These are phyloP conservation scores for Dalechampia spathulata DNA, from an alignment of 441 rosid genomes.

Conservation along the genomic window DNA sequence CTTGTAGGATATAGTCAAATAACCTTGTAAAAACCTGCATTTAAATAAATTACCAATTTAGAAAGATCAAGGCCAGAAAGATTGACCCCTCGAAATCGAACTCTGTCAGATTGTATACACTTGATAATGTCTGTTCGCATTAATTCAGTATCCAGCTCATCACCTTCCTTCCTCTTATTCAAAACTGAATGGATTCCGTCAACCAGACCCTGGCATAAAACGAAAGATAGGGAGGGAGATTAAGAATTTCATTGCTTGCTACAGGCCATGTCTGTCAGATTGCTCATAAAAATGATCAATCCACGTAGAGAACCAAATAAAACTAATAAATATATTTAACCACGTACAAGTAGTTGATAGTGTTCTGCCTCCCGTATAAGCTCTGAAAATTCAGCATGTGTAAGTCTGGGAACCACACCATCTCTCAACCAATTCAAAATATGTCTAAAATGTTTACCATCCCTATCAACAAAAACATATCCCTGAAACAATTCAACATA, in stretches of 20 bases:
- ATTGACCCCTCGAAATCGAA: conserved; percentile 79
- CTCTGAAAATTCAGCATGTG: conserved; percentile 56
- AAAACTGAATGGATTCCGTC: conserved; percentile 40
- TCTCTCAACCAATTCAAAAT: conserved; percentile 90
- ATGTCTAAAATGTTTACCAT: conserved; percentile 82
- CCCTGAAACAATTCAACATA: conserved; percentile 47
- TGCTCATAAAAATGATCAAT: no score
- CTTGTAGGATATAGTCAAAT: no score
- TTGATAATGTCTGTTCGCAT: conserved; percentile 78
- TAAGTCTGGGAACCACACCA: conserved; percentile 58
- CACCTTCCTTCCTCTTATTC: conserved; percentile 50
- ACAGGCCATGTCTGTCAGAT: no score
- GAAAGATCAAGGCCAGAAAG: conserved; percentile 92
- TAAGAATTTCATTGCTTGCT: no score
- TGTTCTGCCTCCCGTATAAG: conserved; percentile 83
- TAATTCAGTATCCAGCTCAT: conserved; percentile 54
- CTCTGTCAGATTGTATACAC: conserved; percentile 74
- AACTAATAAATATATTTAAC: not conserved
- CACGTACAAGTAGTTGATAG: conserved; percentile 72
- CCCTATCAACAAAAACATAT: conserved; percentile 76
- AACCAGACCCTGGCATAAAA: conserved; percentile 56
- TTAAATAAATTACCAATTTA: conserved; percentile 54
- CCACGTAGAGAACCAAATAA: no score
- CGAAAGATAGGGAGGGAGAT: no score
- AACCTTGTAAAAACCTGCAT: conserved; percentile 11